Evolutionary conservation across 305 asterid genomes (phyloP).

Genomic region (Fraxinus latifolia): DNA sequence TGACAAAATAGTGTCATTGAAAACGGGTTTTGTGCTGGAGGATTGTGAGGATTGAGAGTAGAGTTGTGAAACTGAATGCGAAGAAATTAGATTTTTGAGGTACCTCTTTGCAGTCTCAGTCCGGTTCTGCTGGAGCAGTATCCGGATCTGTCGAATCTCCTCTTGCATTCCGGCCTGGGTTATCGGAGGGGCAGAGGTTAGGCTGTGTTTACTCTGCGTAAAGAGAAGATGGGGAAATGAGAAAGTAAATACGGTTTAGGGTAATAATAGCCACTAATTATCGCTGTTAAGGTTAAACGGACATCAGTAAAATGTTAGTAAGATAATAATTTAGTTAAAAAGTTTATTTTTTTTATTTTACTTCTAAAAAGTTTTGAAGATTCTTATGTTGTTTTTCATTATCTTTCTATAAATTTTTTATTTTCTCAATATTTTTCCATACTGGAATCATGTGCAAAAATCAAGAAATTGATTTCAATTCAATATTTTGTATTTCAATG

Average conservation of each 20-base stretch:
- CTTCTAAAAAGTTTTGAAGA: no score
- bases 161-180: constrained; percentile 29
- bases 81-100: constrained; percentile 37
- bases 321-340: no score
- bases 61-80: constrained; percentile 49
- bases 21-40: constrained; percentile 30
- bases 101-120: constrained; percentile 50
- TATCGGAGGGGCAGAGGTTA: not conserved
- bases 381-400: no score
- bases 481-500: no score
- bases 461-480: not conserved
- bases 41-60: constrained; percentile 33
- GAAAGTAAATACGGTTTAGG: not conserved
- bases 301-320: not conserved
- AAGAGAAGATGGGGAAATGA: not conserved
- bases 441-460: not conserved
- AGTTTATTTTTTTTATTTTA: no score
- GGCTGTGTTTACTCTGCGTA: not conserved
- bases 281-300: not conserved
- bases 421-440: not conserved
- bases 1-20: constrained; percentile 42
- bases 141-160: constrained; percentile 41
- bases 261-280: not conserved
- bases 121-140: constrained; percentile 49
- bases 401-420: no score